A percentile compares a stretch with the other conserved stretches of the same genome.
phyloP scores from a whole-genome alignment of 73 alveolate genomes.

The Paramecium primaurelia region DNA sequence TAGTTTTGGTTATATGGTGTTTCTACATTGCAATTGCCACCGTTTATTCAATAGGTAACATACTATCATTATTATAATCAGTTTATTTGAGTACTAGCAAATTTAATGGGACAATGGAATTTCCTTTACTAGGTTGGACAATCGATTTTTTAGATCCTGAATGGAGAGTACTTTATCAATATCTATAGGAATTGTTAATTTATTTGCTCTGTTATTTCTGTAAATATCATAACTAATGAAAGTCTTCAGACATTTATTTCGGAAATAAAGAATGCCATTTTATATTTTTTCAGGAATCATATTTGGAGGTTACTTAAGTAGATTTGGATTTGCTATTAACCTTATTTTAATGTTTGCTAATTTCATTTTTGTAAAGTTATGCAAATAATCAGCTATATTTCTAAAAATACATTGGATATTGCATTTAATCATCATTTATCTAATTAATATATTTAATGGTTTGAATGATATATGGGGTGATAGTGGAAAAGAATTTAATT shows the following conservation, averaged over 20 bases:
- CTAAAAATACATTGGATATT: background rate
- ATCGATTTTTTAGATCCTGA: conserved; percentile 31
- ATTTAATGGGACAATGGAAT: background rate
- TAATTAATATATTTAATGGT: conserved; percentile 8
- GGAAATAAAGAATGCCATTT: background rate
- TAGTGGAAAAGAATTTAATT: background rate
- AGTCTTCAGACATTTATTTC: background rate
- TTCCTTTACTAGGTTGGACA: background rate
- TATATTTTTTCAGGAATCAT: background rate
- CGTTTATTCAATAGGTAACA: background rate
- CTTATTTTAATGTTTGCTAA: background rate
- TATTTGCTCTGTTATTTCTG: background rate
- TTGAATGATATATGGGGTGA: background rate
- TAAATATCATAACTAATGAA: background rate
- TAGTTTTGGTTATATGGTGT: background rate
- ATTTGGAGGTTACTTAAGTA: background rate
- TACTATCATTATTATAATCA: background rate
- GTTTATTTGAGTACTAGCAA: background rate
- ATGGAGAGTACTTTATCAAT: background rate
- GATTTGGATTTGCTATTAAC: background rate
- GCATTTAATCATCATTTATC: background rate
- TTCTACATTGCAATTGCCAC: background rate
- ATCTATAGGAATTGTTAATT: background rate
- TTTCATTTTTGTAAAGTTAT: background rate
- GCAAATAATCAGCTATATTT: background rate